Percentiles rank a stretch among this genome's conserved stretches.
These are phyloP conservation scores for Farysia itapuensis DNA, from an alignment of 1,284 basidiomycete genomes.

Conservation along the genomic window DNA sequence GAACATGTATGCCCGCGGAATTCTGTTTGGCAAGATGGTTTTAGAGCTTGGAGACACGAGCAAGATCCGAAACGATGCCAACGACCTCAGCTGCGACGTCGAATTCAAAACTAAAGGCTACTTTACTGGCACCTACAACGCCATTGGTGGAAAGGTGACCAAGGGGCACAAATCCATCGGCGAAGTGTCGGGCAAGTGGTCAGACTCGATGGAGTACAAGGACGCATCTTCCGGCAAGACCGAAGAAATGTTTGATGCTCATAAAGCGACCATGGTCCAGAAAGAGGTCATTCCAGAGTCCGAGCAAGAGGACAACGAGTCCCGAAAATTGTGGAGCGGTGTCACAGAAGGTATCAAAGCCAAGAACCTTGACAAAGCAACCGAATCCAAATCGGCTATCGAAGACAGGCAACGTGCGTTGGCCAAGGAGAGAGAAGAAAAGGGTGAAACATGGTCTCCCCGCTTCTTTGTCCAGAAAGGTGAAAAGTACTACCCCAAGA, in stretches of 20 bases:
- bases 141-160: slow-evolving; percentile 80
- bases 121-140: slow-evolving; percentile 95
- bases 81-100: slow-evolving; percentile 76
- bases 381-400: slow-evolving; percentile 82
- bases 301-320: slow-evolving; percentile 89
- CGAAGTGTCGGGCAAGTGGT: slow-evolving; percentile 89
- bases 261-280: slow-evolving; percentile 71
- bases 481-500: slow-evolving; percentile 53
- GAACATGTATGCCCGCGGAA: slow-evolving; percentile 81
- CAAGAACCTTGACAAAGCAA: slow-evolving; percentile 92
- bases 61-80: slow-evolving; percentile 78
- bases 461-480: slow-evolving; percentile 77
- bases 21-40: slow-evolving; percentile 97
- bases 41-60: slow-evolving; percentile 91
- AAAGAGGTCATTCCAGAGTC: slow-evolving; percentile 82
- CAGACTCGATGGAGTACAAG: slow-evolving; percentile 84
- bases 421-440: slow-evolving; percentile 76
- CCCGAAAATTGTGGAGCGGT: slow-evolving; percentile 74
- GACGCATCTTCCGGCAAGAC: slow-evolving; percentile 66
- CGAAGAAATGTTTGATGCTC: slow-evolving; percentile 80
- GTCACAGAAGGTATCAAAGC: slow-evolving; percentile 82
- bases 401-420: slow-evolving; percentile 89
- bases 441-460: slow-evolving; percentile 69
- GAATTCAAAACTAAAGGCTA: slow-evolving; percentile 99
- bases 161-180: slow-evolving; percentile 72